Conservation (phyloP, 371 early-diverging fungal genomes). For the Quaeritorhiza haematococci region DNA sequence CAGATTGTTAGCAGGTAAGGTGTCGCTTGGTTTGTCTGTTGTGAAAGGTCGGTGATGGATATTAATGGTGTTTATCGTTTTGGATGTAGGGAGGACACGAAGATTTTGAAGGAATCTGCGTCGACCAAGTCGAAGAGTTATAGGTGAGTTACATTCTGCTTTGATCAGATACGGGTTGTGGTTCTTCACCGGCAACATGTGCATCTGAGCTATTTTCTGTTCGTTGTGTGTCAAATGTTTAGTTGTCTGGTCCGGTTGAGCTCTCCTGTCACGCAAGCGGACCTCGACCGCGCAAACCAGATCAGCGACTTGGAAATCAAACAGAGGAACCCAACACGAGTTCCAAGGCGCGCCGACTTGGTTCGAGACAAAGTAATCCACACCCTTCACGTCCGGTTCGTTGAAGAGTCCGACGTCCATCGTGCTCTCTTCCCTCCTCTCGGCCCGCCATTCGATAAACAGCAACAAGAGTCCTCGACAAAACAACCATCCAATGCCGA, state of each 20-base stretch:
- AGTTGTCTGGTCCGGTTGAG: neutral
- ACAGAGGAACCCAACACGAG: conserved; percentile 94
- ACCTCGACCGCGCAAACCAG: neutral
- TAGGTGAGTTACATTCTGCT: conserved; percentile 40
- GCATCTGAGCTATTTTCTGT: too few species aligned
- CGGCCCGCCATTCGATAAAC: too few species aligned
- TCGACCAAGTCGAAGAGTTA: conserved; percentile 80
- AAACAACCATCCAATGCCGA: neutral
- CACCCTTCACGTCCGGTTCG: conserved; percentile 48
- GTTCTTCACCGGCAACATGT: too few species aligned
- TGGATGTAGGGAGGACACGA: conserved; percentile 40
- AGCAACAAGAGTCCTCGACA: neutral
- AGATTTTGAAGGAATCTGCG: conserved; percentile 80
- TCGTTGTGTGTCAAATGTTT: too few species aligned
- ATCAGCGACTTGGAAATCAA: conserved; percentile 54
- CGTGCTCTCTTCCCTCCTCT: conserved; percentile 13
- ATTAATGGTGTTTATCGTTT: neutral
- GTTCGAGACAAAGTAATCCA: conserved; percentile 58
- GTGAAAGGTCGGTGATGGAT: neutral
- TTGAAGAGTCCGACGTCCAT: conserved; percentile 23
- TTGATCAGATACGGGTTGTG: too few species aligned
- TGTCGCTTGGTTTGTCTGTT: conserved; percentile 2
- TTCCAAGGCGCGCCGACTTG: conserved; percentile 76
- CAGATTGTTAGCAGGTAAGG: conserved; percentile 30
- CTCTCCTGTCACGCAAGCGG: neutral